Percentiles rank a stretch among this genome's conserved stretches.
These are phyloP conservation scores for Isoetes taiwanensis DNA, from an alignment of 75 land plant species.

Conservation along the genomic window DNA sequence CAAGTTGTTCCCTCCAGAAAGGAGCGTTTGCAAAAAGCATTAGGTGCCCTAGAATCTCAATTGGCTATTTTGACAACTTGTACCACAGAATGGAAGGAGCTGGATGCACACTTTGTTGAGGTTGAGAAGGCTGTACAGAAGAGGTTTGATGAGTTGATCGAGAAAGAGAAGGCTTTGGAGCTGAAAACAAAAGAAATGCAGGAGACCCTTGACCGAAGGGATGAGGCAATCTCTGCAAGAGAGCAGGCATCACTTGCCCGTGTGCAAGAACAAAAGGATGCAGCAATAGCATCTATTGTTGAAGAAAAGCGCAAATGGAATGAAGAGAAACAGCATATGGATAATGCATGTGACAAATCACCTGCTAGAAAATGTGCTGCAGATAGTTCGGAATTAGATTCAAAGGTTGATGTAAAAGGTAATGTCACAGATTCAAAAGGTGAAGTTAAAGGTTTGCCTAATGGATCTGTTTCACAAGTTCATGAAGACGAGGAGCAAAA, in stretches of 20 bases:
- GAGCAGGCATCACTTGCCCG: constrained; percentile 59
- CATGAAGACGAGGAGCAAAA: no score
- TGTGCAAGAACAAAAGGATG: constrained; percentile 69
- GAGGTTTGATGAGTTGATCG: constrained; percentile 50
- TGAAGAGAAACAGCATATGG: constrained; percentile 7
- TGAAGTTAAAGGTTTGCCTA: no score
- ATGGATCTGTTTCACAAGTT: no score
- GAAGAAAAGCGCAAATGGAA: constrained; percentile 17
- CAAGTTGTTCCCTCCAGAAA: constrained; percentile 29
- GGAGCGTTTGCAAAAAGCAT: constrained; percentile 69
- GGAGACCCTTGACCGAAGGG: constrained; percentile 37
- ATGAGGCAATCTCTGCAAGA: constrained; percentile 48
- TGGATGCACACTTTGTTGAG: constrained; percentile 74
- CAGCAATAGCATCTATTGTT: constrained; percentile 48
- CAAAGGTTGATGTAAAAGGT: constrained; percentile 14
- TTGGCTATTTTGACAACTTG: constrained; percentile 44
- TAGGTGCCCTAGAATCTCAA: constrained; percentile 37
- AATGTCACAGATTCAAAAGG: no score
- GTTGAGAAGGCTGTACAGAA: constrained; percentile 61
- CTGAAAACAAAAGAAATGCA: constrained; percentile 37
- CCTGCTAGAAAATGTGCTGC: constrained; percentile 16
- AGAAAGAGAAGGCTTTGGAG: constrained; percentile 54
- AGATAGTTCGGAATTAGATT: constrained; percentile 7
- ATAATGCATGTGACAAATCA: background rate
- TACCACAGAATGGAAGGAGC: constrained; percentile 78